Conservation (phyloP, 2,329 filamentous ascomycete species). For the Penicillium vulpinum region DNA sequence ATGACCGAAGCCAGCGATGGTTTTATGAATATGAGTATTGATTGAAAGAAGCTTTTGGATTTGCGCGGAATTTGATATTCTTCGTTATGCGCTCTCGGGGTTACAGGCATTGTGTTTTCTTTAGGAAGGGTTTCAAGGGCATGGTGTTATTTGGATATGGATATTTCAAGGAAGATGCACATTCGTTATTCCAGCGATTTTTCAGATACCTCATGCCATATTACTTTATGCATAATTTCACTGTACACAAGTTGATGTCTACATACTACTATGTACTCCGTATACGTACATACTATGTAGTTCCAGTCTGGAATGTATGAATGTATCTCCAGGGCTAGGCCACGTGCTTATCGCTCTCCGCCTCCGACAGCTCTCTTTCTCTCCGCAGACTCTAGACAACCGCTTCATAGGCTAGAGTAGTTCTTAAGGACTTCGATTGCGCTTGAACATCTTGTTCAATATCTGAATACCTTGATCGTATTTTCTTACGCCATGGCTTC, state of each 20-base stretch:
- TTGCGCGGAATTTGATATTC: neutral
- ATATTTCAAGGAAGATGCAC: constrained; percentile 9
- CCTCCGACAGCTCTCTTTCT: constrained; percentile 18
- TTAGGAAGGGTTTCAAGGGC: neutral
- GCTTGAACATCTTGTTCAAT: neutral
- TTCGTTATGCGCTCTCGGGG: neutral
- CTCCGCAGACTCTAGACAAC: constrained; percentile 15
- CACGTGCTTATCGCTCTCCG: constrained; percentile 26
- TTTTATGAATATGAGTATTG: constrained; percentile 95
- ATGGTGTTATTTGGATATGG: neutral
- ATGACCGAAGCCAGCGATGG: constrained; percentile 97
- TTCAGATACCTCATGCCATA: constrained; percentile 11
- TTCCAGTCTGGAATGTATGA: no score
- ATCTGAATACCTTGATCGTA: neutral
- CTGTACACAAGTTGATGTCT: neutral
- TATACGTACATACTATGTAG: neutral
- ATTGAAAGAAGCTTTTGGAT: constrained; percentile 49
- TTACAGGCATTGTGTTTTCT: neutral
- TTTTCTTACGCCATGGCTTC: constrained; percentile 40
- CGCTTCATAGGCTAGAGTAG: neutral
- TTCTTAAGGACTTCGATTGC: neutral
- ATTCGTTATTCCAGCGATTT: constrained; percentile 10
- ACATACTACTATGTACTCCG: no score
- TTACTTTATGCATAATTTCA: neutral
- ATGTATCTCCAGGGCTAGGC: constrained; percentile 3